Evolutionary conservation across 139 green algal genomes (phyloP).

Genomic region (Chlorella sorokiniana): DNA sequence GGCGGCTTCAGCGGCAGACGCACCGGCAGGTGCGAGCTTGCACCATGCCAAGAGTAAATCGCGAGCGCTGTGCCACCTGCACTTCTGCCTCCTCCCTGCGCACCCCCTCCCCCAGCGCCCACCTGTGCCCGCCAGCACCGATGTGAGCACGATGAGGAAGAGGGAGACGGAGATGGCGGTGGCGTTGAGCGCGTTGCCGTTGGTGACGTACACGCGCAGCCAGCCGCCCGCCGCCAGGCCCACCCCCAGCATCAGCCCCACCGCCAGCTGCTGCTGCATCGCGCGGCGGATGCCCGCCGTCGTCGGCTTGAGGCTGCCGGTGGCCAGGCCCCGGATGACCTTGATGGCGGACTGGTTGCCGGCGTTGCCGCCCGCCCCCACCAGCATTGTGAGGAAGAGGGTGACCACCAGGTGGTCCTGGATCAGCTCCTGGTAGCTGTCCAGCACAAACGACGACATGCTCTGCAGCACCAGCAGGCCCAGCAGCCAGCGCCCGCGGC

Average conservation of each 20-base stretch:
- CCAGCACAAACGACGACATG: conserved; percentile 80
- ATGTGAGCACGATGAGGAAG: conserved; percentile 84
- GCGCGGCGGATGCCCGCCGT: conserved; percentile 46
- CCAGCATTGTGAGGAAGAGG: conserved; percentile 42
- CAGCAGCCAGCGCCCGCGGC: conserved; percentile 72
- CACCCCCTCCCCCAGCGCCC: no score
- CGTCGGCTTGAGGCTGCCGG: conserved; percentile 61
- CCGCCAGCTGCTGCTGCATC: conserved; percentile 73
- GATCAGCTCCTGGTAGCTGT: conserved; percentile 75
- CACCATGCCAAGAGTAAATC: not conserved
- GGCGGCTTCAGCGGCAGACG: not conserved
- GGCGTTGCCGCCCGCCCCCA: conserved; percentile 73
- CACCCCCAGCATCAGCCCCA: conserved; percentile 76
- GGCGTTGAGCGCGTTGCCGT: conserved; percentile 65
- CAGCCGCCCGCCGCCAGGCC: conserved; percentile 75
- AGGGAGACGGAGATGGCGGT: conserved; percentile 80
- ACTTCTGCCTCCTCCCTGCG: not conserved
- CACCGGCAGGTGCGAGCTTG: not conserved
- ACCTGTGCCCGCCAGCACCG: conserved; percentile 72
- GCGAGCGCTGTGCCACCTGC: not conserved
- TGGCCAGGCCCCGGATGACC: conserved; percentile 82
- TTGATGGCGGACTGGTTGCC: conserved; percentile 94
- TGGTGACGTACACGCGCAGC: conserved; percentile 80
- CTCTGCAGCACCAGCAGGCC: conserved; percentile 86
- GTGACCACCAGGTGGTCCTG: conserved; percentile 88